Evolutionary conservation across 225 moss, liverwort and hornwort genomes (phyloP), one percentile per base, ranked within the genome.

Genomic region (Takakia lepidozioides): DNA sequence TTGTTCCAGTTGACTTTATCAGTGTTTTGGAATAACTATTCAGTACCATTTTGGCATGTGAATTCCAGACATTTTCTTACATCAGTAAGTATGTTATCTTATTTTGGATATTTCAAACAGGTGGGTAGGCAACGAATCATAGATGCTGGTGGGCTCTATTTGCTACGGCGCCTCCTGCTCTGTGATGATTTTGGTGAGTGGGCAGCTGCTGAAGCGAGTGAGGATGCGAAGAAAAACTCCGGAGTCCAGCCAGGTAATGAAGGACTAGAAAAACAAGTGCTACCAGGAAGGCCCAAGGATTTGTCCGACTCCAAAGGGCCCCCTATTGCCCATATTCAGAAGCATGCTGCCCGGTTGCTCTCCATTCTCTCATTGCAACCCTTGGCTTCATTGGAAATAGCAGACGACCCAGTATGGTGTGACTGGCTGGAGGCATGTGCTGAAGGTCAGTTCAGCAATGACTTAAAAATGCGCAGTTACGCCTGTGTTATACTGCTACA

Each of bases 391-490:
- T 38, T 61, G 20, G 46, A 69, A 19, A 75, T 98, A 49, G 78
- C 74, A 27, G 66, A 65, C 56, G 98, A 98, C 43, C 56, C 60
- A 25, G 80, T 67, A 39, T 83, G 71, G 87, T 54, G 75, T 57
- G 54, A 69, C 29, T 98, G 98, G 98, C 79, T 98, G 32, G 76
- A 79, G 59, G 67, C 67, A 36, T 98, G 98, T 58, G 98, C 91
- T 56, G 61, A 66, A 40, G 81, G 87, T 51, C 61, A 74, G 19
- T 66, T 63, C 56, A 76, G 36, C 51, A 56, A 36, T 29, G 87
- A 88, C 48, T 71, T 73, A 46, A 91, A 98, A 66, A 66, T 69
- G 37, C 73, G 54, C 25, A 87, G 87, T 67, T 64, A 98, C 64
- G 85, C 98, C 35, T 59, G 84, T 43, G 62, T 78, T 58, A 69